phyloP scores from a whole-genome alignment of 2,329 filamentous ascomycete genomes.

The Tolypocladium tropicale region DNA sequence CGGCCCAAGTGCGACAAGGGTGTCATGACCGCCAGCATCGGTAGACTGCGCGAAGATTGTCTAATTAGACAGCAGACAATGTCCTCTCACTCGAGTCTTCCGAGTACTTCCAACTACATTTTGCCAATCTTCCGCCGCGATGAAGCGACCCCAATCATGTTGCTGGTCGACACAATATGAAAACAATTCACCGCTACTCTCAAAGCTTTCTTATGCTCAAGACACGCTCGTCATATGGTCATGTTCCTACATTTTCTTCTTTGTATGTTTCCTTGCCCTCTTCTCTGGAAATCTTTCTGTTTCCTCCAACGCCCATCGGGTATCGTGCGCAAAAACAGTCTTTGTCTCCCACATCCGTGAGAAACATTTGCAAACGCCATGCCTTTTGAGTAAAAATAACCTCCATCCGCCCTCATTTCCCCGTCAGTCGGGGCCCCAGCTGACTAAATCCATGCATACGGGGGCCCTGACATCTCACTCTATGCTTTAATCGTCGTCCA shows the following conservation, averaged over 20 bases:
- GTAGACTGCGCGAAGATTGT: too few species aligned
- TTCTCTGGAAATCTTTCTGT: too few species aligned
- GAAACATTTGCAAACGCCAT: not conserved
- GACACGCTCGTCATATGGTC: not conserved
- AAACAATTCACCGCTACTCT: too few species aligned
- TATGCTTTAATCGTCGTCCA: not conserved
- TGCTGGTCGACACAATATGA: not conserved
- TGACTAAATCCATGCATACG: constrained; percentile 7
- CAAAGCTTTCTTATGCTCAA: not conserved
- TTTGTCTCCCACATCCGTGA: not conserved
- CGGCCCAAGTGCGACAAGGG: too few species aligned
- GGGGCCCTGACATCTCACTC: constrained; percentile 10
- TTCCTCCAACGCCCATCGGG: not conserved
- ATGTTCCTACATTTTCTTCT: not conserved
- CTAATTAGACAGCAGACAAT: too few species aligned
- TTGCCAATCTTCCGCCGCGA: too few species aligned
- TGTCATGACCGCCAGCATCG: too few species aligned
- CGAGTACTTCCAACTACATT: too few species aligned
- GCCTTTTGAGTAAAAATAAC: not conserved
- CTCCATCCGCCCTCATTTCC: not conserved
- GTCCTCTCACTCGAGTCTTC: too few species aligned
- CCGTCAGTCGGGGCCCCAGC: not conserved
- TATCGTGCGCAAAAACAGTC: not conserved
- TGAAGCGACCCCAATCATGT: too few species aligned
- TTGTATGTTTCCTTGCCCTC: not conserved